phyloP scores from a whole-genome alignment of 129 eudicot species.

The Flaveria trinervia region DNA sequence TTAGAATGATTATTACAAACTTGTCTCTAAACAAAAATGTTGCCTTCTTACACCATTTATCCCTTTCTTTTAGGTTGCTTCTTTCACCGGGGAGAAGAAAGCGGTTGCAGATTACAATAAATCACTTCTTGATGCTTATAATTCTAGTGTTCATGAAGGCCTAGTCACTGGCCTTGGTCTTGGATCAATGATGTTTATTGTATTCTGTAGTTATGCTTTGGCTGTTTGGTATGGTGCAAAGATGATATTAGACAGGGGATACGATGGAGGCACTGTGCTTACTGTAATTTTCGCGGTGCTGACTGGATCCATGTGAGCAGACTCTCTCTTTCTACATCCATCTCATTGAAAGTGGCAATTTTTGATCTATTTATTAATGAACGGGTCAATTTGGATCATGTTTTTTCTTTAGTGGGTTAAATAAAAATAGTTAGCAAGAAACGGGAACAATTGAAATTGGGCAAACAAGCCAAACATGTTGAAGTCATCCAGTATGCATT shows the following conservation, averaged over 20 bases:
- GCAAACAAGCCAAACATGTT: not conserved
- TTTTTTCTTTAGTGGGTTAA: not conserved
- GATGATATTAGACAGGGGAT: constrained; percentile 62
- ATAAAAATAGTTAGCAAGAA: not conserved
- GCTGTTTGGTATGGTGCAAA: constrained; percentile 89
- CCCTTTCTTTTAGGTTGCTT: constrained; percentile 59
- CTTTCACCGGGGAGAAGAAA: constrained; percentile 84
- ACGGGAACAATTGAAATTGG: not conserved
- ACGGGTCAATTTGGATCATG: not conserved
- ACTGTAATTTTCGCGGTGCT: constrained; percentile 72
- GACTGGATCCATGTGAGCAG: constrained; percentile 74
- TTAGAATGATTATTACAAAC: not conserved
- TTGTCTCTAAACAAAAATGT: too few relatives aligned
- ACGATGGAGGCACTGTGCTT: constrained; percentile 71
- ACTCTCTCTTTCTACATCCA: not conserved
- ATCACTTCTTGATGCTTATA: constrained; percentile 63
- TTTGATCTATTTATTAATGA: not conserved
- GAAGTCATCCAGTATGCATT: not conserved
- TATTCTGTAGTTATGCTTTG: constrained; percentile 62
- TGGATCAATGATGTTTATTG: constrained; percentile 56
- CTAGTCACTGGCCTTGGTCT: constrained; percentile 75
- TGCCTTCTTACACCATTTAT: not conserved
- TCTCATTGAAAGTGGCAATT: not conserved
- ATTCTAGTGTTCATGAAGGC: constrained; percentile 75
- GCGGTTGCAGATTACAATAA: constrained; percentile 71